Evolutionary conservation across 352 stramenopile species (phyloP).

Genomic region (Phytophthora citricola): DNA sequence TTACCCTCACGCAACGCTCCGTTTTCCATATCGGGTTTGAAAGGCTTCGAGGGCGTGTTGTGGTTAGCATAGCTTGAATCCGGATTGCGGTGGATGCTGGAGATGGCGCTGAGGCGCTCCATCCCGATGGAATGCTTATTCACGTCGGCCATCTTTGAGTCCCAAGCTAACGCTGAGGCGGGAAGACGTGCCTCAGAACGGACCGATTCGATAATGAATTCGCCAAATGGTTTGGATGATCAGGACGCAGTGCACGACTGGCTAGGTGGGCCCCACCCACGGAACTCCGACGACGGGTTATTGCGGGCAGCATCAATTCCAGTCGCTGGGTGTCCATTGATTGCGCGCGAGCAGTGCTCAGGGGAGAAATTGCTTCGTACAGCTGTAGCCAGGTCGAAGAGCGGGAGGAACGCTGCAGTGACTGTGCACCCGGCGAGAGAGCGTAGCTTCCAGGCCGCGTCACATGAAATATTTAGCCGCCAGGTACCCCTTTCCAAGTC

Average conservation of each 20-base stretch:
- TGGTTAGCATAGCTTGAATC: constrained; percentile 25
- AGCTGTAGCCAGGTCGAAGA: constrained; percentile 24
- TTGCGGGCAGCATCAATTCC: constrained; percentile 22
- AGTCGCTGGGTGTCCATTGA: constrained; percentile 17
- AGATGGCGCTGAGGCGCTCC: constrained; percentile 37
- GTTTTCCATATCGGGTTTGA: constrained; percentile 28
- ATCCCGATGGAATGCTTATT: constrained; percentile 30
- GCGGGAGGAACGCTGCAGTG: constrained; percentile 13
- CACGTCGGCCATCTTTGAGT: constrained; percentile 29
- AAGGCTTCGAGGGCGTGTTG: constrained; percentile 23
- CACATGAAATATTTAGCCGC: constrained; percentile 19
- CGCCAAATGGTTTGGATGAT: constrained; percentile 18
- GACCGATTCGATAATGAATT: constrained; percentile 23
- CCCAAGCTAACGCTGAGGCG: constrained; percentile 11
- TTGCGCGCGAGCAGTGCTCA: constrained; percentile 14
- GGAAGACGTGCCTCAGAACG: background rate
- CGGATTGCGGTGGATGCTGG: constrained; percentile 29
- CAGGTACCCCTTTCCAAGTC: constrained; percentile 3
- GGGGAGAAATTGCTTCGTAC: constrained; percentile 10
- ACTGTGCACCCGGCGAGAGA: background rate
- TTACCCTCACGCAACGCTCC: constrained; percentile 47
- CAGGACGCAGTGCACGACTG: constrained; percentile 21
- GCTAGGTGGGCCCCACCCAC: constrained; percentile 14
- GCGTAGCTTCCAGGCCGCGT: constrained; percentile 4
- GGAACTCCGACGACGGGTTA: constrained; percentile 11